Base-by-base conservation (phyloP, 805 yeast species). In the Cyberlindnera amylophila region DNA sequence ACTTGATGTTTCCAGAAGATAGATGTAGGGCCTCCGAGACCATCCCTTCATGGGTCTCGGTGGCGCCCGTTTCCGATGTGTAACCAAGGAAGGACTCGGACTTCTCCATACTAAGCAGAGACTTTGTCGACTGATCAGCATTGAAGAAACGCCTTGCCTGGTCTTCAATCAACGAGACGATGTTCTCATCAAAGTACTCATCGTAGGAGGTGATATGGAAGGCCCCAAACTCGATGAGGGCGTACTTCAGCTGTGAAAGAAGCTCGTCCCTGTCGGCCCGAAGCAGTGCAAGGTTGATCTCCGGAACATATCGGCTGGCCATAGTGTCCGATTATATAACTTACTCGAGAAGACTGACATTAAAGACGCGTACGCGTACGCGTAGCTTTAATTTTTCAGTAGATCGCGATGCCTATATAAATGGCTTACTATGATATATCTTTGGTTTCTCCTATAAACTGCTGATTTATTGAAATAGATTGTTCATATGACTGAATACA, bases 71-170 rank as follows among this genome's bases (percentile, higher is more conserved):
- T 31, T 70, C 74, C 14, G 69, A 43, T 32, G 70, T 65, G 51
- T 71, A 72, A 0, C 76, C 77, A 32, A 72, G 51, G 44, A 72
- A 72, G 42, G 71, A 73, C 6, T 66, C 68, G 5, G 69, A 64
- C 38, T 70, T 53, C 29, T 65, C 55, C 74, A 71, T 53, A 70
- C 39, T 67, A 52, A n/a, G 50, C 56, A 28, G 53, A 38, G 50
- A 70, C 71, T 39, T 59, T 63, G 11, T 58, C 57, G 4, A 59
- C 57, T 0, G 56, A 54, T 29, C 52, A 36, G 42, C 24, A 21
- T 68, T 65, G 44, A 71, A 71, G 53, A 72, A 70, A 4, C 57
- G 46, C 6, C 45, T 26, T 0, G 72, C 49, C 38, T 68, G 61
- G 3, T 34, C 38, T n/a, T 63, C 39, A 11, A 63, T 29, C 54